Evolutionary conservation across 1,284 basidiomycete species (phyloP).

Genomic region (Limonomyces culmigenus): DNA sequence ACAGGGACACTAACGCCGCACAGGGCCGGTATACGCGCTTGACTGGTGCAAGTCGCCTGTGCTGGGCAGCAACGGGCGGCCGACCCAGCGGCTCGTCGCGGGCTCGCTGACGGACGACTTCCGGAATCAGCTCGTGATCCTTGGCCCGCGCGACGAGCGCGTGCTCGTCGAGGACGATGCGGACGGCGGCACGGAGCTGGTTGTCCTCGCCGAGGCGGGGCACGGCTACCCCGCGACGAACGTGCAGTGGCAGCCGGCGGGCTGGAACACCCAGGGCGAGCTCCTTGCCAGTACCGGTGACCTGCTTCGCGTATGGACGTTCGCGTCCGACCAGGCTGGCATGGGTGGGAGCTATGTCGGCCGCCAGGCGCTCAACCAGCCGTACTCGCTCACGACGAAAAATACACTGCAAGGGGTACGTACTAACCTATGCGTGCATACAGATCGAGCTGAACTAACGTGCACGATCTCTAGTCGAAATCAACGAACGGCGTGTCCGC

Average conservation of each 20-base stretch:
- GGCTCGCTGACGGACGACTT: conserved; percentile 69
- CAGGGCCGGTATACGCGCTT: conserved; percentile 69
- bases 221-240: conserved; percentile 77
- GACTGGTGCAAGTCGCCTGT: conserved; percentile 75
- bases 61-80: conserved; percentile 51
- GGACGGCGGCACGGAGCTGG: conserved; percentile 67
- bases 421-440: conserved; percentile 10
- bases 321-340: conserved; percentile 39
- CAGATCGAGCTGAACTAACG: no score
- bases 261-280: conserved; percentile 59
- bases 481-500: no score
- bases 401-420: conserved; percentile 72
- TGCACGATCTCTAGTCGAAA: no score
- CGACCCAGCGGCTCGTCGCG: conserved; percentile 64
- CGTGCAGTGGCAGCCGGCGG: conserved; percentile 68
- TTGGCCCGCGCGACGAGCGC: conserved; percentile 71
- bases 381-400: conserved; percentile 47
- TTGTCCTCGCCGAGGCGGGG: conserved; percentile 59
- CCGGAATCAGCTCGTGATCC: conserved; percentile 65
- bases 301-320: conserved; percentile 81
- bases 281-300: conserved; percentile 84
- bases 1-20: conserved; percentile 5
- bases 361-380: conserved; percentile 33
- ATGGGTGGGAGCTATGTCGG: conserved; percentile 57
- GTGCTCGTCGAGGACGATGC: conserved; percentile 72